Evolutionary conservation across 1,284 basidiomycete genomes (phyloP).

Genomic region (Puccinia novopanici): DNA sequence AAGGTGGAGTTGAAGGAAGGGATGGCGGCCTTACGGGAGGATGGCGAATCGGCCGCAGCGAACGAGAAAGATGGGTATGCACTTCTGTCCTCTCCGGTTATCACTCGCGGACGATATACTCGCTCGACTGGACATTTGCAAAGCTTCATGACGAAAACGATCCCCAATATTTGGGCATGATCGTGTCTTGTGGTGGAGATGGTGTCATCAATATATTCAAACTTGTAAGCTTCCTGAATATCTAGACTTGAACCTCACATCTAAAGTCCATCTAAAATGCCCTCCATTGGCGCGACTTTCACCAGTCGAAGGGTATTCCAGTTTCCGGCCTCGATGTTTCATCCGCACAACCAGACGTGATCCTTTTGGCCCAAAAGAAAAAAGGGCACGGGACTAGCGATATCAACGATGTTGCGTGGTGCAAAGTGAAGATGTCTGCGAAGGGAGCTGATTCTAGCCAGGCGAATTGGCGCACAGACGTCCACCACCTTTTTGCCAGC

Average conservation of each 20-base stretch:
- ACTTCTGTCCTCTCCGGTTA: constrained; percentile 57
- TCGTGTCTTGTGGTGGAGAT: constrained; percentile 74
- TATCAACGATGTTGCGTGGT: constrained; percentile 77
- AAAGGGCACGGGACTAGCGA: constrained; percentile 73
- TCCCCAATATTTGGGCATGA: constrained; percentile 66
- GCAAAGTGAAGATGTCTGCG: constrained; percentile 57
- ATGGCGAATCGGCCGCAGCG: constrained; percentile 56
- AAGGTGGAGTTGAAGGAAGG: constrained; percentile 52
- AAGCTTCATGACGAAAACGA: constrained; percentile 1
- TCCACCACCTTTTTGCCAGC: constrained; percentile 70
- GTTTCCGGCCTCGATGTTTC: constrained; percentile 54
- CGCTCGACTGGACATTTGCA: constrained; percentile 70
- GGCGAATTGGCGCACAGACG: constrained; percentile 59
- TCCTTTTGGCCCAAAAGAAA: constrained; percentile 62
- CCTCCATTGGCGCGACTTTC: neutral
- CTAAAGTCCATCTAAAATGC: neutral
- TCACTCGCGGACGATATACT: constrained; percentile 76
- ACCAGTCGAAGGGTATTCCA: constrained; percentile 51
- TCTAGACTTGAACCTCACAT: neutral
- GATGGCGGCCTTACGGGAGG: constrained; percentile 54
- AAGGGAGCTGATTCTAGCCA: constrained; percentile 51
- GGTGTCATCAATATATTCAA: constrained; percentile 75
- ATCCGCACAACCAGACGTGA: constrained; percentile 54
- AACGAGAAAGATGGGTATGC: constrained; percentile 60
- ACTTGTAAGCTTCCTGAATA: constrained; percentile 60